Base-by-base conservation (phyloP, 306 rosid genomes). In the Abrus pulchellus region DNA sequence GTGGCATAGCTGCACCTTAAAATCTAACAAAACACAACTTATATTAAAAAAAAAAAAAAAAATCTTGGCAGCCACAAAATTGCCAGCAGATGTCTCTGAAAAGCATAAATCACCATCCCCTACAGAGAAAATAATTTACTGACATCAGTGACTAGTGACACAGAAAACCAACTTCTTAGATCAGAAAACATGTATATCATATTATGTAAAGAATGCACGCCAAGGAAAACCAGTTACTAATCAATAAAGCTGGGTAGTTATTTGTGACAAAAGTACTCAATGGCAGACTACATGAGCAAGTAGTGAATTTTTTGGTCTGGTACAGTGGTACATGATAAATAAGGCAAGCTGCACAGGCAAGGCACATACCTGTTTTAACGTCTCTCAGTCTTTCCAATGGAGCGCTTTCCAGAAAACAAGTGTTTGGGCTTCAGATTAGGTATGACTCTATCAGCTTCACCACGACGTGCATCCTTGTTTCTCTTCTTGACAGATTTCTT, bases 391-490 rank as follows among this genome's bases (percentile, higher is more conserved):
- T 90, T 94, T 29, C 98, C 97, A 44, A 1, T 77, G 32, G 93
- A 80, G 55, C 97, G 90, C 80, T 94, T 94, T 76, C 98, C 98
- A 49, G 97, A 80, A 82, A 3, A 94, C 77, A 94, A 87, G 87
- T 94, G 97, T 83, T 94, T 94, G 43, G 97, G 97, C 79, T 86
- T 92, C 79, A 89, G 45, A 68, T 54, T 89, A 13, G 95, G 96
- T 65, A 94, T 92, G 30, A 94, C 98, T 83, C 98, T 89, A 80
- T 94, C 98, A 64, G 97, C 97, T 83, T 94, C 97, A 67, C 98
- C 94, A 3, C 96, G 96, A 4, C 94, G 94, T 45, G 98, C 93
- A 27, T 92, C 68, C 84, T 92, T 92, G 85, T 94, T 92, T 75
- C 98, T 84, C 76, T 86, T 89, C 88, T 84, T 92, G 81, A 78